Conservation (phyloP, 2,329 filamentous ascomycete genomes). For the Talaromyces marneffei region DNA sequence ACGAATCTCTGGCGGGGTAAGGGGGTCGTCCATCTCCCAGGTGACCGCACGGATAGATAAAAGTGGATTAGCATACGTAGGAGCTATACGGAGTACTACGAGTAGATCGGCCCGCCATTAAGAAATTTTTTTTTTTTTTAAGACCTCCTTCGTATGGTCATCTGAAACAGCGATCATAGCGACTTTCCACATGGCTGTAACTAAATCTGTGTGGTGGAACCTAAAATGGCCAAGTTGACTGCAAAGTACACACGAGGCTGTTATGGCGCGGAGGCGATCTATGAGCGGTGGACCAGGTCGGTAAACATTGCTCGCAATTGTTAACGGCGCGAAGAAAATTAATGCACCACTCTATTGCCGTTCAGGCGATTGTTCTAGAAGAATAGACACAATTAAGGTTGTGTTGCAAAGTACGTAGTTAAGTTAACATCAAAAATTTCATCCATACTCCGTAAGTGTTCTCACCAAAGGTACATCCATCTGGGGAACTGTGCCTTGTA, state of each 20-base stretch:
- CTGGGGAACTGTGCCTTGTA: background rate
- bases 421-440: background rate
- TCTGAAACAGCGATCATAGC: background rate
- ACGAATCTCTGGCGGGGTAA: background rate
- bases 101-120: background rate
- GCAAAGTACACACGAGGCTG: background rate
- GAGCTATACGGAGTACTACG: no score
- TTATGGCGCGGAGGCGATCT: background rate
- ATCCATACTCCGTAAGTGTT: background rate
- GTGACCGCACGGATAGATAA: conserved; percentile 1
- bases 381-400: background rate
- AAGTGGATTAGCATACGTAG: background rate
- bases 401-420: background rate
- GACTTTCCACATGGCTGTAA: background rate
- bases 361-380: background rate
- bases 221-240: background rate
- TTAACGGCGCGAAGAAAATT: background rate
- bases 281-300: background rate
- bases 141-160: background rate
- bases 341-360: background rate
- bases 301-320: background rate
- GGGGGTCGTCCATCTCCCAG: background rate
- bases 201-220: background rate
- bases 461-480: background rate
- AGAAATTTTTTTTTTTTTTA: background rate